These are phyloP conservation scores for Colletotrichum costaricense DNA, from an alignment of 2,329 filamentous ascomycete species.

Conservation along the genomic window DNA sequence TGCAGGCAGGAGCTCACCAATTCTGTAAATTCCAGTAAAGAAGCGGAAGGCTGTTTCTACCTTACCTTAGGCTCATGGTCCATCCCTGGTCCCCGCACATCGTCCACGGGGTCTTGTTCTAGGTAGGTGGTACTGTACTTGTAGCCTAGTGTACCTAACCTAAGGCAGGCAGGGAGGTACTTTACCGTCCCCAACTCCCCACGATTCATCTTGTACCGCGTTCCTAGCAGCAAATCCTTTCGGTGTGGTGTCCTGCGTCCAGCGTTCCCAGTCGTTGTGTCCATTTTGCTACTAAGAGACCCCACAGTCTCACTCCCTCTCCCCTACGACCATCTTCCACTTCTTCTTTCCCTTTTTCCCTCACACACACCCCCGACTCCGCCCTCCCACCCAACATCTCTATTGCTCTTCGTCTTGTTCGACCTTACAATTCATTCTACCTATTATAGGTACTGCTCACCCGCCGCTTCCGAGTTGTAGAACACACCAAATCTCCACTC, in stretches of 20 bases:
- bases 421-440: neutral
- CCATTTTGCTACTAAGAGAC: slow-evolving; percentile 18
- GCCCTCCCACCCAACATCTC: slow-evolving; percentile 6
- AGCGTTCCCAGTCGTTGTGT: neutral
- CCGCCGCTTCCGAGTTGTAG: slow-evolving; percentile 17
- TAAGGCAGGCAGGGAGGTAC: no score
- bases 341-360: slow-evolving; percentile 33
- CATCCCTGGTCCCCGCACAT: slow-evolving; percentile 9
- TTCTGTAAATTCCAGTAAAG: slow-evolving; percentile 6
- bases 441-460: neutral
- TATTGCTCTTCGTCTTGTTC: neutral
- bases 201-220: neutral
- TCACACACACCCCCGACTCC: slow-evolving; percentile 21
- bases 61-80: slow-evolving; percentile 3
- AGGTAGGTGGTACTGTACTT: neutral
- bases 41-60: slow-evolving; percentile 28
- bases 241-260: neutral
- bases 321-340: slow-evolving; percentile 23
- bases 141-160: no score
- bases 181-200: neutral
- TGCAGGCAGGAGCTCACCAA: neutral
- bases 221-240: neutral
- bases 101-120: slow-evolving; percentile 26
- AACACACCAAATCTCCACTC: slow-evolving; percentile 8
- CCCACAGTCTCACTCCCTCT: slow-evolving; percentile 30